phyloP scores from a whole-genome alignment of 2,329 filamentous ascomycete genomes.

The Escovopsis weberi region DNA sequence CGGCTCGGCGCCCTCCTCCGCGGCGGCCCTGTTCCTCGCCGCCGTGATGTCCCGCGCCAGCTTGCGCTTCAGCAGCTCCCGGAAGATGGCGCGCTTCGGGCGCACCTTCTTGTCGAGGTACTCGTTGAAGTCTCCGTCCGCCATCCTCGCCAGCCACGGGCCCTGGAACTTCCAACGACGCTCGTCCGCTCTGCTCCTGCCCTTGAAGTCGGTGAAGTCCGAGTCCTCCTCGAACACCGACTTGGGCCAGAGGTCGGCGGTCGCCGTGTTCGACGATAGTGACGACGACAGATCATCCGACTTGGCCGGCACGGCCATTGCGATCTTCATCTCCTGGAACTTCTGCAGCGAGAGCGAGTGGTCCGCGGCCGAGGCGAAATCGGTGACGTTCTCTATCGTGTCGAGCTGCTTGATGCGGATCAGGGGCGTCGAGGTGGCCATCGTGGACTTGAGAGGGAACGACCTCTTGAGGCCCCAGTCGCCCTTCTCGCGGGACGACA shows the following conservation, averaged over 20 bases:
- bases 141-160: slow-evolving; percentile 51
- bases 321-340: slow-evolving; percentile 68
- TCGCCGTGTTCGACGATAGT: neutral
- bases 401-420: slow-evolving; percentile 69
- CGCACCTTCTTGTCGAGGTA: slow-evolving; percentile 42
- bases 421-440: slow-evolving; percentile 56
- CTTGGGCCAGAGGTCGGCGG: slow-evolving; percentile 17
- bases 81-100: slow-evolving; percentile 39
- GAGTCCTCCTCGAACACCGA: slow-evolving; percentile 46
- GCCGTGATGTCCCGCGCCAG: slow-evolving; percentile 32
- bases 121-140: slow-evolving; percentile 41
- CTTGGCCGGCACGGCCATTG: slow-evolving; percentile 41
- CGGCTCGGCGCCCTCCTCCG: slow-evolving; percentile 21
- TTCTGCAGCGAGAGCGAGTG: slow-evolving; percentile 70
- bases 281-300: slow-evolving; percentile 1
- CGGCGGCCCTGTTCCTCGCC: slow-evolving; percentile 21
- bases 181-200: slow-evolving; percentile 22
- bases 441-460: slow-evolving; percentile 62
- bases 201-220: slow-evolving; percentile 34
- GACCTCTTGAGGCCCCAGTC: slow-evolving; percentile 91
- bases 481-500: slow-evolving; percentile 56
- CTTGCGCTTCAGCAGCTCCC: slow-evolving; percentile 33
- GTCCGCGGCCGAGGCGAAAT: slow-evolving; percentile 72
- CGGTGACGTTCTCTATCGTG: slow-evolving; percentile 75
- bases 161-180: slow-evolving; percentile 52